Base-by-base conservation (phyloP, 2,329 filamentous ascomycete species). In the Cercospora citrullina region DNA sequence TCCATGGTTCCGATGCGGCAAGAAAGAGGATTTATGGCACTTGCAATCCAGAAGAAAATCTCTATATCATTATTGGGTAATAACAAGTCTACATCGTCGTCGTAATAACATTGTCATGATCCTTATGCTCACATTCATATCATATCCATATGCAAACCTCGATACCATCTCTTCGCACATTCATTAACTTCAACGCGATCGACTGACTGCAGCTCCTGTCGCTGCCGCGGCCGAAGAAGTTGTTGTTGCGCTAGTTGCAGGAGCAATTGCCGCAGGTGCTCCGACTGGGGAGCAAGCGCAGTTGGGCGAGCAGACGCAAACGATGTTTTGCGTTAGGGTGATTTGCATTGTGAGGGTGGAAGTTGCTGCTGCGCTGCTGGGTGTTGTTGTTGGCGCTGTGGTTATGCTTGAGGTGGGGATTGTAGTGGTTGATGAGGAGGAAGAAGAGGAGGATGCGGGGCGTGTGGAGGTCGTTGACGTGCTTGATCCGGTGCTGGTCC, bases 251-350 rank as follows among this genome's bases (percentile, higher is more conserved):
- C 36, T 39, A 39, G 36, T 39, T 7, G 36, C 36, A 39, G 36
- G 14, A 2, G 36, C 36, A 39, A 39, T 39, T n/a, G 36, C 36
- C n/a, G 42, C 60, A 26, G 60, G 60, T 16, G 57, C 66, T 30
- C 62, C 55, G 5, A 58, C 66, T 8, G 66, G 61, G 23, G 58
- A 60, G 16, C 66, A 68, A 28, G 30, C 53, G 28, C 66, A 68
- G 5, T 61, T 23, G 10, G 66, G 62, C 21, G 61, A 48, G 33
- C 62, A 68, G 12, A 68, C 62, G 42, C 66, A 68, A 23, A 65
- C 58, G 1, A 65, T 42, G 12, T 68, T 68, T 18, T 68, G 62
- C 14, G 66, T 68, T 18, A 68, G 55, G 6, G 66, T 68, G 30
- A 68, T 60, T 26, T 59, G 53, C 66, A 65, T 68, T 14, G 55